Percentiles rank a stretch among this genome's conserved stretches.
Evolutionary conservation across 2,329 filamentous ascomycete species (phyloP).

Genomic region (Chaetomium sp.): DNA sequence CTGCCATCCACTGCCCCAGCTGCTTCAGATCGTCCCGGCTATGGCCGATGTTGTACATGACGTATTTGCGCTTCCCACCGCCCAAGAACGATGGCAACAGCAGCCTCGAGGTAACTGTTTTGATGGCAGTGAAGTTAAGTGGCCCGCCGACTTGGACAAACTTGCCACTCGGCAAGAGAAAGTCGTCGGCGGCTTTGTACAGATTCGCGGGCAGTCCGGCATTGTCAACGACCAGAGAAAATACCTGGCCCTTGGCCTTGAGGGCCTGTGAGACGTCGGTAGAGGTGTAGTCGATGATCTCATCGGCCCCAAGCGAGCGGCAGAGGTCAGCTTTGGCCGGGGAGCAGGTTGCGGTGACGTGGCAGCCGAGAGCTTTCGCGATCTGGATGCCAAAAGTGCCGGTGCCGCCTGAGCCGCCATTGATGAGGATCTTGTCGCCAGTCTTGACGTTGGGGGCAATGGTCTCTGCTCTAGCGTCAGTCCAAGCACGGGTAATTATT

Average conservation of each 20-base stretch:
- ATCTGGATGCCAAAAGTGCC: slow-evolving; percentile 65
- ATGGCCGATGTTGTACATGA: slow-evolving; percentile 41
- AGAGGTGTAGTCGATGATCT: slow-evolving; percentile 62
- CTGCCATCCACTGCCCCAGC: slow-evolving; percentile 57
- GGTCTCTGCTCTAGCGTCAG: slow-evolving; percentile 36
- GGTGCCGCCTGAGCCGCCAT: slow-evolving; percentile 64
- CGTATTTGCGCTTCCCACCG: slow-evolving; percentile 46
- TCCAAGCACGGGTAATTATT: too few relatives aligned
- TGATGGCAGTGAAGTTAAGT: slow-evolving; percentile 31
- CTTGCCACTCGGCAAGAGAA: slow-evolving; percentile 51
- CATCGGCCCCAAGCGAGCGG: slow-evolving; percentile 61
- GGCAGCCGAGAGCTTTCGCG: slow-evolving; percentile 61
- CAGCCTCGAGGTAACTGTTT: slow-evolving; percentile 32
- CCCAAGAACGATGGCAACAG: slow-evolving; percentile 43
- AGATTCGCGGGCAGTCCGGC: slow-evolving; percentile 53
- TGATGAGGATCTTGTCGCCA: slow-evolving; percentile 63
- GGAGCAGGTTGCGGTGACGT: slow-evolving; percentile 63
- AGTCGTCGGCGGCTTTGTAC: slow-evolving; percentile 56
- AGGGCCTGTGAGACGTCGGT: slow-evolving; percentile 51
- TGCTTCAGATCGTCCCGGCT: slow-evolving; percentile 49
- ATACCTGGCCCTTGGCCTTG: slow-evolving; percentile 51
- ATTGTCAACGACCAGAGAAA: slow-evolving; percentile 60
- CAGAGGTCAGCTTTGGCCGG: slow-evolving; percentile 59
- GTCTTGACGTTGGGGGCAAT: slow-evolving; percentile 49
- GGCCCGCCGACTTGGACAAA: slow-evolving; percentile 56